These are phyloP conservation scores for Rhynchosporium agropyri DNA, from an alignment of 2,329 filamentous ascomycete species.

Conservation along the genomic window DNA sequence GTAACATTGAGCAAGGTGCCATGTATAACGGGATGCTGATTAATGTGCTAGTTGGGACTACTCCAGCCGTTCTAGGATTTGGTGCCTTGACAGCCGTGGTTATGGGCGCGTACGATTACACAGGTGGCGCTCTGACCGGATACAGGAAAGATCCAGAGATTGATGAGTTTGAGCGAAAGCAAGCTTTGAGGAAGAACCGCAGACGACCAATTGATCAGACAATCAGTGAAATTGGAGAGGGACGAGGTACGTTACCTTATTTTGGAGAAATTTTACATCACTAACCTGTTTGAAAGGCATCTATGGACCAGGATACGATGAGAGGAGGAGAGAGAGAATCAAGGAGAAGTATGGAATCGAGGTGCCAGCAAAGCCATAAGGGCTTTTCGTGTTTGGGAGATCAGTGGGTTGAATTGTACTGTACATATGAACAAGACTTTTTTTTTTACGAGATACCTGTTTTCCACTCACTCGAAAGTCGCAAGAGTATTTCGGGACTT, in stretches of 20 bases:
- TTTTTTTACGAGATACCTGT: neutral
- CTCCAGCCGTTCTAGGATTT: conserved; percentile 67
- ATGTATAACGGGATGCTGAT: conserved; percentile 23
- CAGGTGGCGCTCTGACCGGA: conserved; percentile 59
- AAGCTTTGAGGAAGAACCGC: conserved; percentile 62
- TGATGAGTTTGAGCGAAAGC: conserved; percentile 66
- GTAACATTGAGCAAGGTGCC: conserved; percentile 25
- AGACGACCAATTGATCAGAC: conserved; percentile 67
- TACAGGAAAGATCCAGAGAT: conserved; percentile 52
- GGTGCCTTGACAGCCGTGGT: conserved; percentile 58
- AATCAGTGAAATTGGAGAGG: conserved; percentile 68
- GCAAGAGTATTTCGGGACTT: neutral
- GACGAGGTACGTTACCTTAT: conserved; percentile 58
- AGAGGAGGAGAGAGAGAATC: conserved; percentile 67
- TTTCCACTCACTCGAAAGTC: neutral
- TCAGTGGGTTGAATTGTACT: conserved; percentile 23
- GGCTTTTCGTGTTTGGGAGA: conserved; percentile 22
- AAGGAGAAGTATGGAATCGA: conserved; percentile 73
- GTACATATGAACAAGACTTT: conserved; percentile 31
- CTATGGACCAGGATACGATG: conserved; percentile 66
- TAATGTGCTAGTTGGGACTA: conserved; percentile 54
- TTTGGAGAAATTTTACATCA: neutral
- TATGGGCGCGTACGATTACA: conserved; percentile 64
- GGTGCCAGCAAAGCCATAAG: conserved; percentile 47
- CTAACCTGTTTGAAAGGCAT: conserved; percentile 55